Percentiles rank a stretch among this genome's conserved stretches.
These are phyloP conservation scores for Colletotrichum aenigma DNA, from an alignment of 2,329 filamentous ascomycete species.

Conservation along the genomic window DNA sequence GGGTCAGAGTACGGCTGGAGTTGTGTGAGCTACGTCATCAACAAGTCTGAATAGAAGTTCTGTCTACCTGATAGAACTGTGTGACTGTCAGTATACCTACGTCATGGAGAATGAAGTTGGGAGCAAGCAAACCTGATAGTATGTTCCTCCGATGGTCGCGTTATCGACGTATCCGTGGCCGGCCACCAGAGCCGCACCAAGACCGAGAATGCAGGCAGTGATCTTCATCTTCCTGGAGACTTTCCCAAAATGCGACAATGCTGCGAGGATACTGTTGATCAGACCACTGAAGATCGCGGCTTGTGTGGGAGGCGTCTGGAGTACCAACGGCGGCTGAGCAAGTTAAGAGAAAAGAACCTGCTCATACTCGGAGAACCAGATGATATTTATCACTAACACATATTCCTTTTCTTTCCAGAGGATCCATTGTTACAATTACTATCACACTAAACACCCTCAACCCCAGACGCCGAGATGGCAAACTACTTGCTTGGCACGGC, in stretches of 20 bases:
- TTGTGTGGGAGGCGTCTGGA: neutral
- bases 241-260: neutral
- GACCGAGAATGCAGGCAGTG: slow-evolving; percentile 15
- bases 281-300: neutral
- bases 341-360: neutral
- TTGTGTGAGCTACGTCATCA: neutral
- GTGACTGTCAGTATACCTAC: neutral
- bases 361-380: neutral
- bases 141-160: slow-evolving; percentile 45
- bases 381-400: neutral
- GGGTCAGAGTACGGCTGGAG: slow-evolving; percentile 26
- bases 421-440: neutral
- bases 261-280: neutral
- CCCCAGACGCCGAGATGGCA: neutral
- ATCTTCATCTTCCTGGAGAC: neutral
- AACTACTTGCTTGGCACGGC: neutral
- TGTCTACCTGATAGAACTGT: slow-evolving; percentile 35
- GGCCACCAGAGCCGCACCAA: slow-evolving; percentile 44
- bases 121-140: slow-evolving; percentile 33
- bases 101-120: neutral
- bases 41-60: neutral
- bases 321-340: neutral
- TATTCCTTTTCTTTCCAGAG: neutral
- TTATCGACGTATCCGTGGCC: slow-evolving; percentile 55
- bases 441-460: neutral